Conservation (phyloP, 306 rosid genomes). For the Vigna reflexopilosa region DNA sequence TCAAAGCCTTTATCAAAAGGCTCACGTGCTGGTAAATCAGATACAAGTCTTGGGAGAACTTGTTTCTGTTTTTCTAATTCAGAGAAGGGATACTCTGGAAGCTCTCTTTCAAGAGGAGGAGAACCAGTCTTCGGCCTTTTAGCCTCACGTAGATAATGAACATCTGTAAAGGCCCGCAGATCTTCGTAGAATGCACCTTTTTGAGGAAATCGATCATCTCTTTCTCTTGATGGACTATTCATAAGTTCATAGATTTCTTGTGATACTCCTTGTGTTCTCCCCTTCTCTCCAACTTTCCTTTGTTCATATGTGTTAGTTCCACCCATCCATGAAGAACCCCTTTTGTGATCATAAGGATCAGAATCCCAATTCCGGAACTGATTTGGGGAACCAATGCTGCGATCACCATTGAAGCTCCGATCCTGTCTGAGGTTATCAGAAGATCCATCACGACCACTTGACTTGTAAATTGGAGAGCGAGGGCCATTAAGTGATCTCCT, state of each 20-base stretch:
- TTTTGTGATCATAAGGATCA: conserved; percentile 63
- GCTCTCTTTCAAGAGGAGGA: conserved; percentile 70
- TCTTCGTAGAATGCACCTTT: conserved; percentile 67
- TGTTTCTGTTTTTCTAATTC: conserved; percentile 72
- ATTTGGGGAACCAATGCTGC: conserved; percentile 60
- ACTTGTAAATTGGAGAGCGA: conserved; percentile 60
- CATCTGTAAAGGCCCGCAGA: conserved; percentile 68
- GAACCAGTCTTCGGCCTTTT: conserved; percentile 70
- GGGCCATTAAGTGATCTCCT: conserved; percentile 68
- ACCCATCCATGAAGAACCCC: conserved; percentile 60
- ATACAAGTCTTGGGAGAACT: conserved; percentile 51
- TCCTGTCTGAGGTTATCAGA: conserved; percentile 60
- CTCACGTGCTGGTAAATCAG: conserved; percentile 63
- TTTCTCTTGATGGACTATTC: conserved; percentile 71
- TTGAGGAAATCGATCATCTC: conserved; percentile 59
- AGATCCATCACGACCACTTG: conserved; percentile 63
- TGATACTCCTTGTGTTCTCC: conserved; percentile 55
- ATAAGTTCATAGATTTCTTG: conserved; percentile 64
- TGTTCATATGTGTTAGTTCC: conserved; percentile 58
- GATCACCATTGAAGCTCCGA: conserved; percentile 58
- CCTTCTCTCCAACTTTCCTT: conserved; percentile 69
- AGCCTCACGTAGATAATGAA: conserved; percentile 57
- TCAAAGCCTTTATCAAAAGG: conserved; percentile 60
- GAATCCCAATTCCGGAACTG: conserved; percentile 57
- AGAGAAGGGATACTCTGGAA: conserved; percentile 77